Evolutionary conservation across 2,329 filamentous ascomycete genomes (phyloP).

Genomic region (Monosporascus ibericus): DNA sequence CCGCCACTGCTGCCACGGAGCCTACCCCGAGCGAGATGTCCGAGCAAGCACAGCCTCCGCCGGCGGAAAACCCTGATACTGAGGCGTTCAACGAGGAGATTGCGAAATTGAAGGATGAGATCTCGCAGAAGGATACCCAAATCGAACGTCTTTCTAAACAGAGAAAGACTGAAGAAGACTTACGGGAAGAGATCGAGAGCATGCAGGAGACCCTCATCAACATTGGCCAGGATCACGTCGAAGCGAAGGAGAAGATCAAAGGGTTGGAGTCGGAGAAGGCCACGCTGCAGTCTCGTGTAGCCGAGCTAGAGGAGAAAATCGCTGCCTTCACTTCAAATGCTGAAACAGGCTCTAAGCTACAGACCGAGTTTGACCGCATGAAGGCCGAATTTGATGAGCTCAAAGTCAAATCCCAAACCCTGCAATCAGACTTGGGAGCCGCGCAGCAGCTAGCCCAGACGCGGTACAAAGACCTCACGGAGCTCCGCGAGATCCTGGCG

Average conservation of each 20-base stretch:
- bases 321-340: slow-evolving; percentile 27
- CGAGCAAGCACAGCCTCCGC: slow-evolving; percentile 27
- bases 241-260: slow-evolving; percentile 72
- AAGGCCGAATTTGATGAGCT: slow-evolving; percentile 58
- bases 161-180: slow-evolving; percentile 68
- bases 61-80: slow-evolving; percentile 21
- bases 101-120: slow-evolving; percentile 42
- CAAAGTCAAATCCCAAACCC: slow-evolving; percentile 59
- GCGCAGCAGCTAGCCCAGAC: slow-evolving; percentile 81
- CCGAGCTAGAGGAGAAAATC: slow-evolving; percentile 66
- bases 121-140: slow-evolving; percentile 61
- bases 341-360: slow-evolving; percentile 47
- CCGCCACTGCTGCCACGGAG: slow-evolving; percentile 31
- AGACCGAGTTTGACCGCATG: slow-evolving; percentile 52
- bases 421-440: slow-evolving; percentile 80
- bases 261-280: slow-evolving; percentile 63
- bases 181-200: slow-evolving; percentile 80
- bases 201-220: slow-evolving; percentile 73
- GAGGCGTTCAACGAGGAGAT: slow-evolving; percentile 44
- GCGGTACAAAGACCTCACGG: slow-evolving; percentile 80
- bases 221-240: slow-evolving; percentile 78
- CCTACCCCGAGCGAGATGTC: slow-evolving; percentile 30
- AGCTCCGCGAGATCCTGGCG: slow-evolving; percentile 71
- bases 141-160: slow-evolving; percentile 67
- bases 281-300: slow-evolving; percentile 57